These are phyloP conservation scores for Xanthoconium separans DNA, from an alignment of 1,284 basidiomycete genomes.

Conservation along the genomic window DNA sequence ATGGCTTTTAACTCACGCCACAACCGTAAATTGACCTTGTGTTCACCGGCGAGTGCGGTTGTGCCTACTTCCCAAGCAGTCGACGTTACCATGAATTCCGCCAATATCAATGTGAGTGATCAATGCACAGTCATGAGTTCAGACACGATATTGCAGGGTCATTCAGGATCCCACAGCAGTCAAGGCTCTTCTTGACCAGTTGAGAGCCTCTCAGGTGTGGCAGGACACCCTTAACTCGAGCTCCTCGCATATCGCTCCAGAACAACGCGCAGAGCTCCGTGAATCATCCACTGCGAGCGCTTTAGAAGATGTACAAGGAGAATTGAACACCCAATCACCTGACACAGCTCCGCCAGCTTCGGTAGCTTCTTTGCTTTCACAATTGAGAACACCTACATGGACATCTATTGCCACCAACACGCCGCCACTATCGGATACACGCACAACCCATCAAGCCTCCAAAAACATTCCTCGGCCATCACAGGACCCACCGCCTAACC, in stretches of 20 bases:
- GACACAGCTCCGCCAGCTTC: constrained; percentile 28
- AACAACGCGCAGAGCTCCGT: constrained; percentile 2
- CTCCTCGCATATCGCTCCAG: constrained; percentile 4
- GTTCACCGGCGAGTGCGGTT: not conserved
- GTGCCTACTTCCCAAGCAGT: not conserved
- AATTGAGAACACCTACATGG: constrained; percentile 43
- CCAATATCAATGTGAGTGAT: constrained; percentile 48
- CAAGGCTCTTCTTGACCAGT: constrained; percentile 62
- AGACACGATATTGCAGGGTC: not conserved
- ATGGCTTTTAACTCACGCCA: too few species aligned
- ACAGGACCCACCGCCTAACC: constrained; percentile 10
- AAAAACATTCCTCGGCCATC: constrained; percentile 8
- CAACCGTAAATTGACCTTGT: not conserved
- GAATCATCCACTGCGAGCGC: constrained; percentile 2
- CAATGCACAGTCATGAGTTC: too few species aligned
- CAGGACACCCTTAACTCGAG: constrained; percentile 43
- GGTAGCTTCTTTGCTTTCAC: constrained; percentile 68
- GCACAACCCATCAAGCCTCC: constrained; percentile 8
- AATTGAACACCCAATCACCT: constrained; percentile 6
- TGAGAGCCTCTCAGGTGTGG: constrained; percentile 66
- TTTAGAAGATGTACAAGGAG: constrained; percentile 7
- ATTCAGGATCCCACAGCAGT: constrained; percentile 54
- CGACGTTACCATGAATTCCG: constrained; percentile 32
- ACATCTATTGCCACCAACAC: constrained; percentile 13
- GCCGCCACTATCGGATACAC: constrained; percentile 10